Conservation (phyloP, 352 stramenopile genomes). For the Saprolegnia parasitica region DNA sequence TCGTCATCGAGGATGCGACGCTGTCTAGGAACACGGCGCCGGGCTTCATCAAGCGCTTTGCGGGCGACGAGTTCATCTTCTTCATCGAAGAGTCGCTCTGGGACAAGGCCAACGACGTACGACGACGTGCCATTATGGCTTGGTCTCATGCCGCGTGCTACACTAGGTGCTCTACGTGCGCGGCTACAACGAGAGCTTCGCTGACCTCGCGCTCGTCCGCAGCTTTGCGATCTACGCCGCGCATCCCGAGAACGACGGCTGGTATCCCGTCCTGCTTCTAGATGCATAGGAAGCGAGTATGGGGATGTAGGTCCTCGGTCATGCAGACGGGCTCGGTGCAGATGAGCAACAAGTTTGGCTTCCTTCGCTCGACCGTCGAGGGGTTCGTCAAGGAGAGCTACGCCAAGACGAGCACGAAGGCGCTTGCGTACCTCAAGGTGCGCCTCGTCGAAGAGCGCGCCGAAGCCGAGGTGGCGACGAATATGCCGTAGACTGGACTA, state of each 20-base stretch:
- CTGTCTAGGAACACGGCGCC: constrained; percentile 54
- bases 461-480: constrained; percentile 12
- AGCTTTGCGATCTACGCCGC: constrained; percentile 59
- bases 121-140: no score
- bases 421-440: constrained; percentile 52
- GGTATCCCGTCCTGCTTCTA: constrained; percentile 35
- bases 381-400: constrained; percentile 67
- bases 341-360: constrained; percentile 71
- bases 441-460: constrained; percentile 62
- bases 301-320: constrained; percentile 48
- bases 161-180: constrained; percentile 73
- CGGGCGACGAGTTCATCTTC: constrained; percentile 59
- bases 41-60: constrained; percentile 76
- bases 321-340: constrained; percentile 61
- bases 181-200: constrained; percentile 66
- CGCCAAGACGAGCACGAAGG: constrained; percentile 52
- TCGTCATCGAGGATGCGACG: neutral
- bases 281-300: neutral
- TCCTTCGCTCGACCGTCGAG: constrained; percentile 73
- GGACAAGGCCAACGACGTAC: constrained; percentile 67
- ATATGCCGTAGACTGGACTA: neutral
- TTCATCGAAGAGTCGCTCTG: constrained; percentile 73
- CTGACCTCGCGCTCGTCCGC: constrained; percentile 61
- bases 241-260: constrained; percentile 38
- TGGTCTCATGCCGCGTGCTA: neutral